Base-by-base conservation (phyloP, 208 protist genomes). In the Willaertia magna region DNA sequence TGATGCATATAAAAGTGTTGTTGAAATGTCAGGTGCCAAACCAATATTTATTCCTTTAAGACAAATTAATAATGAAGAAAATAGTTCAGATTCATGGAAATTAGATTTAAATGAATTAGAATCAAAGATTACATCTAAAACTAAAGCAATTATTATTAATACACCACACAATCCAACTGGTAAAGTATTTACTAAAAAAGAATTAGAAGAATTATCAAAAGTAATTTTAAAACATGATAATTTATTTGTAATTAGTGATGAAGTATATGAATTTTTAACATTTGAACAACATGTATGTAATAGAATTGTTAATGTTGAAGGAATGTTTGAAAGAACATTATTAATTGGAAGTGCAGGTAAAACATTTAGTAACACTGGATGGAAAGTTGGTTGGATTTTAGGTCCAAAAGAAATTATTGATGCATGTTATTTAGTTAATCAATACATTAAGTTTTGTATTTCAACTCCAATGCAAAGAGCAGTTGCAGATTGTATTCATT, bases 161-260 rank as follows among this genome's bases (percentile, higher is more conserved):
- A 97, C 93, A 26, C 96, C 96, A 22, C 94, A 97, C 74, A 98
- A 98, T 88, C 87, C 95, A n/a, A 91, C 94, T 0, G 95, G 92
- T 1, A 94, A 95, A 87, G 88, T 93, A 7, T 93, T 89, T 88
- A 49, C 78, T 67, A 20, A 81, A 48, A 89, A 90, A 42, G 93
- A 97, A 87, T 88, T 96, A 34, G 51, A 91, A 49, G 87, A 89
- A 0, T 88, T 97, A n/a, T 90, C 93, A 4, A 59, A 93, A 20
- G 81, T 97, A 4, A 92, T 93, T 14, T 89, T 88, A 6, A 88
- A 93, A 79, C 86, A 95, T 85, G 34, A 67, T 16, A 44, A 94
- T 74, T 74, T 94, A 0, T 48, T 95, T 42, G 90, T 95, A 0
- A 85, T 95, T 26, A 86, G 89, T 4, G 94, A 96, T 85, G 93